phyloP scores from a whole-genome alignment of 2,329 filamentous ascomycete genomes.

The Berkeleyomyces rouxiae region DNA sequence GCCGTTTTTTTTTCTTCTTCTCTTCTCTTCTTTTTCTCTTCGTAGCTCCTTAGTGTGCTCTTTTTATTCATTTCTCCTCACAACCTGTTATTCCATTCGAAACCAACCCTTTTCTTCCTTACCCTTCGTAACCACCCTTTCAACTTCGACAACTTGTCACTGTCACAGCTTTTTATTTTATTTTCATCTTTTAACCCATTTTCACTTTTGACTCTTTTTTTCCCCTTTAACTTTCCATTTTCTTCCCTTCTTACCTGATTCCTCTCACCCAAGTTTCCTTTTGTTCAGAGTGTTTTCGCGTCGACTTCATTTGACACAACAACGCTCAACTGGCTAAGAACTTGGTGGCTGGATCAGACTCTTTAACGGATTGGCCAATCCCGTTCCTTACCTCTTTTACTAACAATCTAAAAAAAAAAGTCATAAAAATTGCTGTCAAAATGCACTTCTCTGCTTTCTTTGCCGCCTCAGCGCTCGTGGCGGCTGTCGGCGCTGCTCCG shows the following conservation, averaged over 20 bases:
- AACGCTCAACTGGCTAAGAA: background rate
- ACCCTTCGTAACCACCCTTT: conserved; percentile 1
- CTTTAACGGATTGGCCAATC: conserved; percentile 10
- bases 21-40: background rate
- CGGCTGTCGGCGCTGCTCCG: conserved; percentile 1
- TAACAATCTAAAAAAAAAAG: background rate
- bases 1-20: background rate
- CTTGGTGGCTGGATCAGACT: background rate
- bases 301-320: background rate
- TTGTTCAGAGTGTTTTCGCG: background rate
- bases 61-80: conserved; percentile 2
- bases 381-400: background rate
- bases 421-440: background rate
- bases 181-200: background rate
- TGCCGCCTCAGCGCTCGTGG: conserved; percentile 7
- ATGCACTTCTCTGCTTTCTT: conserved; percentile 11
- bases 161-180: background rate
- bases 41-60: conserved; percentile 3
- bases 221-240: background rate
- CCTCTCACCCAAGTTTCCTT: background rate
- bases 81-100: background rate
- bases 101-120: background rate
- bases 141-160: background rate
- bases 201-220: background rate
- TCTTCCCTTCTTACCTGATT: background rate